Evolutionary conservation across 2,329 filamentous ascomycete species (phyloP), one percentile per base, ranked within the genome.

Genomic region (Kalaharituber pfeilii): DNA sequence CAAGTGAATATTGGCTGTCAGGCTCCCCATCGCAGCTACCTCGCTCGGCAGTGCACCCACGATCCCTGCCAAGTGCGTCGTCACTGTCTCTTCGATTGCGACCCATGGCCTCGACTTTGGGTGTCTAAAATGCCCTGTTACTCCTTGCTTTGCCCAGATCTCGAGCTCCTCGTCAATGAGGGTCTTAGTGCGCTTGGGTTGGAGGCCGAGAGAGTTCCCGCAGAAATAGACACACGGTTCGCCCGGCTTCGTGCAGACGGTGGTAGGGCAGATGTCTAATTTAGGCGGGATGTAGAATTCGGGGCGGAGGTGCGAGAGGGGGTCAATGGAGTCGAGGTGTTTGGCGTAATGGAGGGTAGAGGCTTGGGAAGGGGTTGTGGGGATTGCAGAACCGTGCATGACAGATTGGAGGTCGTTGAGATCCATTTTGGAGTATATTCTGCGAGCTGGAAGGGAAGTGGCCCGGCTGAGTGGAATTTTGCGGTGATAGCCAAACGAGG

Each of bases 141-240:
- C 87, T 18, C 82, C 87, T 60, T 91, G 82, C 0, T 80, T 82
- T 0, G 82, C 82, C 87, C 88, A 94, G 2, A 85, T 86, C 58
- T 82, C 77, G 1, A 94, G 75, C 61, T 93, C 86, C 4, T 79
- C 75, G 47, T 80, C 72, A 58, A 94, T 70, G 58, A 85, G 80
- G 15, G 74, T 70, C 18, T 76, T 72, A 0, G 81, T 80, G 13
- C 76, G 75, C 58, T 76, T 79, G 45, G 88, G 86, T 67, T 94
- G 87, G 3, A 89, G 76, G 33, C 87, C 87, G 1, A 94, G 75
- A 0, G 86, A 94, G 70, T 94, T 94, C 54, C 88, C 88, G 61
- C 86, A 89, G 59, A 95, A 80, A 68, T 94, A 95, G 56, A 86
- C 81, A 56, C 75, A 76, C n/a, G 18, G 54, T 54, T 25, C n/a